Conservation (phyloP, 1,284 basidiomycete genomes). For the Malassezia restricta region DNA sequence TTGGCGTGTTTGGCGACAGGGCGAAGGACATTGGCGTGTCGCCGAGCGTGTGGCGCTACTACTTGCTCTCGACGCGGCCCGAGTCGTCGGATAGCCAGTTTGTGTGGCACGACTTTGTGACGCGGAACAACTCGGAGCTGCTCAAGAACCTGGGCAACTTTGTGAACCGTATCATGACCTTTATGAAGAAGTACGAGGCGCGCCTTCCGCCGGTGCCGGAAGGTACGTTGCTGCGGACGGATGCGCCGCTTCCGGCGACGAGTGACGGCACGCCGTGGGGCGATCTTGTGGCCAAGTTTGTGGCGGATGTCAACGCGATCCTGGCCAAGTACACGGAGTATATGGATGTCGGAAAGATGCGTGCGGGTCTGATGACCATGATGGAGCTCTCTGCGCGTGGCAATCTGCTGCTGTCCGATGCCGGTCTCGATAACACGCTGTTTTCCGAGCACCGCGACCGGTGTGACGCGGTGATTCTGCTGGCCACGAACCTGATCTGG, state of each 20-base stretch:
- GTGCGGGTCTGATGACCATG: conserved; percentile 69
- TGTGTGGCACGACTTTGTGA: conserved; percentile 89
- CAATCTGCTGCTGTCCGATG: conserved; percentile 84
- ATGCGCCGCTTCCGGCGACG: conserved; percentile 19
- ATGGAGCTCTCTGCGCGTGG: conserved; percentile 86
- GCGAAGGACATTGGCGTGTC: conserved; percentile 87
- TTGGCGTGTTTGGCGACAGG: conserved; percentile 92
- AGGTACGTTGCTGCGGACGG: conserved; percentile 23
- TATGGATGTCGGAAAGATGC: conserved; percentile 85
- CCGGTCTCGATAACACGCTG: conserved; percentile 79
- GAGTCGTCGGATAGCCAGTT: conserved; percentile 92
- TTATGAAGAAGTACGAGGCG: conserved; percentile 74
- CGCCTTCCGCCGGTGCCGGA: conserved; percentile 52
- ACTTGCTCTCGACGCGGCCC: conserved; percentile 80
- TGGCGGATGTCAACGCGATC: conserved; percentile 66
- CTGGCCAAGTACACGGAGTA: conserved; percentile 69
- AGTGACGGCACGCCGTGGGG: conserved; percentile 15
- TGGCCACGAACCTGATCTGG: conserved; percentile 88
- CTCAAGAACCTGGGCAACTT: conserved; percentile 98
- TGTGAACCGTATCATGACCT: conserved; percentile 87
- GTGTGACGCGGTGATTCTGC: conserved; percentile 74
- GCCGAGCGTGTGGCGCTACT: conserved; percentile 92
- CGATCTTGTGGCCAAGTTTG: conserved; percentile 51
- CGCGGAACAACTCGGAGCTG: conserved; percentile 84
- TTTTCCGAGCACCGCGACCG: conserved; percentile 67